Conservation (phyloP, 108 stramenopile species). For the Cyclotella distinguenda region DNA sequence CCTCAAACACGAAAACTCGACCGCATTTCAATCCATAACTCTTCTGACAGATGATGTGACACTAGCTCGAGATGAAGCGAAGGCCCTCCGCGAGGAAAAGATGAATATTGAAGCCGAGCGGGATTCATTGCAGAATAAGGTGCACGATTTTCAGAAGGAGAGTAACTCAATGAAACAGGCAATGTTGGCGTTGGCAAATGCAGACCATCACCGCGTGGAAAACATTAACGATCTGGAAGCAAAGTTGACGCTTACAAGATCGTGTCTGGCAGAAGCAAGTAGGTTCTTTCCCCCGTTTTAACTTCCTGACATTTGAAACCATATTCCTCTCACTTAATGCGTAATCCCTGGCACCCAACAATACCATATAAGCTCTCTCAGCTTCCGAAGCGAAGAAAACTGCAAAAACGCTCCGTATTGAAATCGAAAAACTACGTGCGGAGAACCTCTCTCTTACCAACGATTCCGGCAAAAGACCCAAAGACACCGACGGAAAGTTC, state of each 20-base stretch:
- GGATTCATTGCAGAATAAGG: neutral
- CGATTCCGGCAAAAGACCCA: neutral
- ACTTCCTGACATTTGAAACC: too few species aligned
- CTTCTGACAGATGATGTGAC: neutral
- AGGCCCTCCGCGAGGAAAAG: neutral
- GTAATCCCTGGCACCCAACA: too few species aligned
- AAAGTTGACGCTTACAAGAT: slow-evolving; percentile 6
- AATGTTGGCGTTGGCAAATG: slow-evolving; percentile 3
- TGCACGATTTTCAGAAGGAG: neutral
- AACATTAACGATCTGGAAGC: neutral
- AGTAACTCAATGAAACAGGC: neutral
- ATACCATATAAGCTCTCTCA: too few species aligned
- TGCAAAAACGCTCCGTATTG: slow-evolving; percentile 3
- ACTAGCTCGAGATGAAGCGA: neutral
- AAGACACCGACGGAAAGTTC: neutral
- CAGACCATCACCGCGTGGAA: slow-evolving; percentile 1
- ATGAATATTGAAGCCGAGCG: neutral
- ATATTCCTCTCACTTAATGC: too few species aligned
- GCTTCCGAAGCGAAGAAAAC: slow-evolving; percentile 5
- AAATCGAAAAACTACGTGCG: slow-evolving; percentile 3
- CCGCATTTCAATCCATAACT: slow-evolving; percentile 1
- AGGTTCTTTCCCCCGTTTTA: too few species aligned
- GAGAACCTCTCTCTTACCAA: slow-evolving; percentile 12
- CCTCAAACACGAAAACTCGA: slow-evolving; percentile 6
- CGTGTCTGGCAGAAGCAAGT: slow-evolving; percentile 4